Base-by-base conservation (phyloP, 2,329 filamentous ascomycete genomes). In the Clarireedia monteithiana region DNA sequence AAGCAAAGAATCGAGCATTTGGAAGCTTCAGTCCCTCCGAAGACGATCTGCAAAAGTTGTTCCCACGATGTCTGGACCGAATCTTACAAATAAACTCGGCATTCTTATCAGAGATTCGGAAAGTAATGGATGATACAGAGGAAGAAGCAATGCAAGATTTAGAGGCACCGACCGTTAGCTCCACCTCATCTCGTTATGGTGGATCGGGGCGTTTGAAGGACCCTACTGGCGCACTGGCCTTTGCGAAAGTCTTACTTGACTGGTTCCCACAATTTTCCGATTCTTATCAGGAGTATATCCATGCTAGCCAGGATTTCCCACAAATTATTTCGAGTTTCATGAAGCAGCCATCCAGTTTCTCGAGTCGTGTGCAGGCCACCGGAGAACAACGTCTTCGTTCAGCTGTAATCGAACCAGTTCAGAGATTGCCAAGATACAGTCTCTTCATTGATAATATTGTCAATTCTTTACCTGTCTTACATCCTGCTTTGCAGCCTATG, bases 361-460 rank as follows among this genome's bases (percentile, higher is more conserved):
- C 87, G 2, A 85, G 87, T 63, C 79, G 88, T 47, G 83, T 96
- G 3, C 83, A 89, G 52, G 84, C 91, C 61, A 87, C 87, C 2
- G 92, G 94, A 55, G 94, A 97, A 70, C 94, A 99, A 73, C 82
- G 85, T 56, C 80, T 97, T 53, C 91, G 89, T 49, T 97, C 94
- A 3, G 81, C 94, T 60, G 80, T 99, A 54, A 99, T 99, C 69
- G 94, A 99, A 71, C 94, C 94, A 2, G 91, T 99, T 0, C 94
- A 99, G 71, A 82, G 94, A 52, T 79, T 99, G 52, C 94, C 94
- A 26, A 86, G 94, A 26, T 99, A 99, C 73, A 96, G 90, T 66
- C 77, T 99, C 38, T 86, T 97, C 67, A 97, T 99, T 64, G 94
- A 99, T 73, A 91, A 95, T 66, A 96, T 99, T 67, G 82, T 94